A percentile compares a stretch with the other conserved stretches of the same genome.
Evolutionary conservation across 345 rosid genomes (phyloP).

Genomic region (Camelina hispida): DNA sequence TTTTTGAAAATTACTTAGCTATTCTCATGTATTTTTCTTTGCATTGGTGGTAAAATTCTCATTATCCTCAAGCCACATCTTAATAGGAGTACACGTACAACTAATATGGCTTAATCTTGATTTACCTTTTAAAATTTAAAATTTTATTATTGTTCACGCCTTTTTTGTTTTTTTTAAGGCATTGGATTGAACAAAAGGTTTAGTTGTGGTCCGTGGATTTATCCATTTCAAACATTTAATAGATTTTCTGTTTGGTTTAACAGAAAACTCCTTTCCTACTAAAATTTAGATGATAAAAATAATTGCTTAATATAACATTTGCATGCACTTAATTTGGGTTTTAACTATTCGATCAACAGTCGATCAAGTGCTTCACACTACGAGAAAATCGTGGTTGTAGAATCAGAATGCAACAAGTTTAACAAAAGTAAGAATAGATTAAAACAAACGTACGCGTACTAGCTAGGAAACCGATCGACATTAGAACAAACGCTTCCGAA

Average conservation of each 20-base stretch:
- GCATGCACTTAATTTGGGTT: no score
- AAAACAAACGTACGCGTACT: constrained; percentile 17
- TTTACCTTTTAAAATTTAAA: not conserved
- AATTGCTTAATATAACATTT: no score
- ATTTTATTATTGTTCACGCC: not conserved
- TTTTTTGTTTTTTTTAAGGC: constrained; percentile 5
- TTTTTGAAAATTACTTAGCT: no score
- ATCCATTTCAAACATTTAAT: constrained; percentile 26
- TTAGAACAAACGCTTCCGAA: constrained; percentile 3
- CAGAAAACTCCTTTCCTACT: not conserved
- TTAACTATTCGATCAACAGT: no score
- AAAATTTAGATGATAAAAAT: no score
- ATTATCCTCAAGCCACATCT: not conserved
- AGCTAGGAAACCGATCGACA: constrained; percentile 1
- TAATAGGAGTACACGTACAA: no score
- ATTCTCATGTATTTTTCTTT: not conserved
- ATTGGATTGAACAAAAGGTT: constrained; percentile 37
- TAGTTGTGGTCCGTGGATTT: constrained; percentile 35
- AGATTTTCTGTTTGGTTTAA: constrained; percentile 18
- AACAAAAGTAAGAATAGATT: constrained; percentile 1
- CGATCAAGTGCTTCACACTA: not conserved
- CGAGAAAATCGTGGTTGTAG: not conserved
- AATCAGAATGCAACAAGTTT: constrained; percentile 7
- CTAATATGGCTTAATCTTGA: not conserved
- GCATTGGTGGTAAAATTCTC: not conserved